phyloP scores from a whole-genome alignment of 1,139 yeast species.

The Hyphopichia burtonii region DNA sequence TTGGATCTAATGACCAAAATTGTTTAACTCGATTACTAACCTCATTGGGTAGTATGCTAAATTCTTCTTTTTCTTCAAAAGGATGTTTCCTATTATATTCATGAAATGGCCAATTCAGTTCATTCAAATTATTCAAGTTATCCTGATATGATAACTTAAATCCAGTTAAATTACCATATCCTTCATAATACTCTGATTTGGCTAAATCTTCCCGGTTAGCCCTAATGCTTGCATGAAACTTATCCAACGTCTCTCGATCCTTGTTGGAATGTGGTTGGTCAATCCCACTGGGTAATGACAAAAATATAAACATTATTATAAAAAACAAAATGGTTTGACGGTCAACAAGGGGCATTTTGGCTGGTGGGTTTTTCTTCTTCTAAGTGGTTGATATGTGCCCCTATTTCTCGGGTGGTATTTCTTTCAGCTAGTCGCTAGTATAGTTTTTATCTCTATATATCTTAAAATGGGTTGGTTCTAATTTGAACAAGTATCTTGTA shows the following conservation, averaged over 20 bases:
- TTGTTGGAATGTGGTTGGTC: constrained; percentile 31
- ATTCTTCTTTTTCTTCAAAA: constrained; percentile 54
- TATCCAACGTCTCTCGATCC: constrained; percentile 26
- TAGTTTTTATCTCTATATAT: no score
- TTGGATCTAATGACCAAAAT: constrained; percentile 47
- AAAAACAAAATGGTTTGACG: constrained; percentile 38
- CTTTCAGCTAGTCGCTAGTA: no score
- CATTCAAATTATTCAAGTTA: constrained; percentile 39
- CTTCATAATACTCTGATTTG: constrained; percentile 45
- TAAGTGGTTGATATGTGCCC: not conserved
- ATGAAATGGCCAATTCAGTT: constrained; percentile 59
- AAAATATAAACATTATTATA: constrained; percentile 36
- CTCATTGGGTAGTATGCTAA: constrained; percentile 60
- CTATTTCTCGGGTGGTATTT: no score
- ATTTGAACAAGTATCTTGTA: no score
- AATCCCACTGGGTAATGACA: constrained; percentile 28
- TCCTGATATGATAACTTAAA: constrained; percentile 63
- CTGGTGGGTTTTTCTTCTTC: not conserved
- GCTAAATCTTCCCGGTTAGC: constrained; percentile 30
- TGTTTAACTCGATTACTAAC: constrained; percentile 45
- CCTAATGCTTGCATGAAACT: constrained; percentile 31
- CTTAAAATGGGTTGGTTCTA: no score
- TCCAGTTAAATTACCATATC: constrained; percentile 77
- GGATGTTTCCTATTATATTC: constrained; percentile 36
- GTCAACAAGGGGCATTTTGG: constrained; percentile 28